Conservation (phyloP, 148 eudicot species). For the Rhododendron molle region DNA sequence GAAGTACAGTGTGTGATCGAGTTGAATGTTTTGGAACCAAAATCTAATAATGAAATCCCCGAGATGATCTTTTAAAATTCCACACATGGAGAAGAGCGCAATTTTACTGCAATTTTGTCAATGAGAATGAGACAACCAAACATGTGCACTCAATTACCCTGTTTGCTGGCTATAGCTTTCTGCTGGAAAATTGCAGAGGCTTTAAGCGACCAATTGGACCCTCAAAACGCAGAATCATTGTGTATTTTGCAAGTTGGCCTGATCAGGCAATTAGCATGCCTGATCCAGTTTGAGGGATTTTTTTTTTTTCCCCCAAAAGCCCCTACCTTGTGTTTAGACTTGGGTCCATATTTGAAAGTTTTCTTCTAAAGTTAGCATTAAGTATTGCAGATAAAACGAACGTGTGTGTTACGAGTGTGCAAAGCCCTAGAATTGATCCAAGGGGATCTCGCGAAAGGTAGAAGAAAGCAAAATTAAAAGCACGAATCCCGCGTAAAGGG, state of each 20-base stretch:
- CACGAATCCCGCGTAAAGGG: too few relatives aligned
- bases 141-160: neutral
- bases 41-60: neutral
- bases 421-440: neutral
- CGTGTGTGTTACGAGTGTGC: neutral
- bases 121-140: neutral
- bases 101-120: neutral
- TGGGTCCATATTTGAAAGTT: neutral
- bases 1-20: neutral
- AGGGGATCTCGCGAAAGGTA: neutral
- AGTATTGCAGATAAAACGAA: neutral
- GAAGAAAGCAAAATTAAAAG: too few relatives aligned
- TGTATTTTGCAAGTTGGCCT: neutral
- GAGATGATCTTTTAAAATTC: neutral
- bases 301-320: neutral
- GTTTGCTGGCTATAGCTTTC: neutral
- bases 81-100: neutral
- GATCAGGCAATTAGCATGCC: neutral
- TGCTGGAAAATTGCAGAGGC: neutral
- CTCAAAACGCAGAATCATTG: neutral
- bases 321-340: neutral
- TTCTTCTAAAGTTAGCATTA: neutral
- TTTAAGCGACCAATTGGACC: neutral
- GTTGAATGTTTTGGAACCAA: neutral
- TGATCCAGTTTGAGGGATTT: neutral